Evolutionary conservation across 2,329 filamentous ascomycete species (phyloP), one percentile per base, ranked within the genome.

Genomic region (Xylaria sp.): DNA sequence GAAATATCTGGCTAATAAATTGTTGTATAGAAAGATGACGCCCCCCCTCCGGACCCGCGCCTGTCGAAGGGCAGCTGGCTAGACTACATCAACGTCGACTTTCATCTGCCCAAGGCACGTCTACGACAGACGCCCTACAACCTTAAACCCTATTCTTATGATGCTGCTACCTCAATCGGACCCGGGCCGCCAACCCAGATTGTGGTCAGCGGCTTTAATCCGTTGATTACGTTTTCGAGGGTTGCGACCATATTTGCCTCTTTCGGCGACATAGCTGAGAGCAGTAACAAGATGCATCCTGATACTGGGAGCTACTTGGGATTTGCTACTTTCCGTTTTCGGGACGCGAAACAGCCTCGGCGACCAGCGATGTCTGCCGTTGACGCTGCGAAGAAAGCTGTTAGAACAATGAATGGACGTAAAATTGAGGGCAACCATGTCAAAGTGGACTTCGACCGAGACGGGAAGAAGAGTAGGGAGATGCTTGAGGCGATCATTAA

Each of bases 181-280:
- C 92, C 93, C 23, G 92, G 92, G 0, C 94, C 94, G 13, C 92
- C 95, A 1, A 92, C 90, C 2, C 92, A 97, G 74, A 87, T 99
- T 49, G 89, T 98, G 3, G 92, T 97, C 19, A 93, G 89, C n/a
- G 92, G 93, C n/a, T 97, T 97, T 74, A 95, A 98, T 76, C 93
- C 94, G 6, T 81, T 98, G 66, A 89, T 91, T 40, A 86, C 92
- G 11, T 91, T 96, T 70, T 85, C 87, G 57, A 91, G 92, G 70
- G 84, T 97, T 52, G 86, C 85, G 17, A 86, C 89, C 46, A 85
- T 91, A 55, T 96, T 96, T 74, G 86, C 89, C 17, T 87, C 85
- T 3, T 96, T 90, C 77, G 93, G 93, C 54, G 92, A 97, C 60
- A 93, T 99, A 65, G 90, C 90, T 44, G 90, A 93, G 72, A 90